phyloP scores from a whole-genome alignment of 202 grass and related monocot genomes.

The Digitaria exilis region DNA sequence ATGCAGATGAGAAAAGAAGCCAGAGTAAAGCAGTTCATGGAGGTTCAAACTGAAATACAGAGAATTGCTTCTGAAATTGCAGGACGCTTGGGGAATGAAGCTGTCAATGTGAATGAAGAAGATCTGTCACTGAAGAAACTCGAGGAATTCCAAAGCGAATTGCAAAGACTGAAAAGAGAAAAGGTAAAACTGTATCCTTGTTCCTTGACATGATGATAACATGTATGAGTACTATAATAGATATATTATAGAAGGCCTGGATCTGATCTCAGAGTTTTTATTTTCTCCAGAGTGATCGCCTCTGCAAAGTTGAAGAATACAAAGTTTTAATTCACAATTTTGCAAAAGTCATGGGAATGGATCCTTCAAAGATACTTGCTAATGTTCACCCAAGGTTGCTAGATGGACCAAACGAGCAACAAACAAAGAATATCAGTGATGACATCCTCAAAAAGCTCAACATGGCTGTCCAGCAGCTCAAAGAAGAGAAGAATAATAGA shows the following conservation, averaged over 20 bases:
- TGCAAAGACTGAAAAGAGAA: slow-evolving; percentile 80
- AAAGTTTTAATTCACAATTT: slow-evolving; percentile 72
- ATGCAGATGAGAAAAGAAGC: slow-evolving; percentile 88
- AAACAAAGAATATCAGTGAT: slow-evolving; percentile 88
- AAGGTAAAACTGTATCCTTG: slow-evolving; percentile 57
- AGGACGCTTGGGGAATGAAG: slow-evolving; percentile 47
- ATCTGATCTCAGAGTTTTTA: slow-evolving; percentile 28
- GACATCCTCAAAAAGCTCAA: slow-evolving; percentile 74
- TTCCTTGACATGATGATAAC: not conserved
- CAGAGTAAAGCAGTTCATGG: slow-evolving; percentile 78
- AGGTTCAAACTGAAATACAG: slow-evolving; percentile 82
- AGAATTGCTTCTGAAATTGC: slow-evolving; percentile 80
- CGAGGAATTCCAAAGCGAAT: slow-evolving; percentile 74
- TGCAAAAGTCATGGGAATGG: slow-evolving; percentile 80
- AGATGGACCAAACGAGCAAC: slow-evolving; percentile 55
- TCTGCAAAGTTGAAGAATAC: slow-evolving; percentile 88
- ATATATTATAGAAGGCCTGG: slow-evolving; percentile 1
- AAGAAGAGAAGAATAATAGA: slow-evolving; percentile 81
- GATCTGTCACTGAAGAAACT: slow-evolving; percentile 93
- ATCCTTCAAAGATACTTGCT: slow-evolving; percentile 67
- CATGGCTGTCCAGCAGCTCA: slow-evolving; percentile 73
- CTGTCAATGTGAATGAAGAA: slow-evolving; percentile 72
- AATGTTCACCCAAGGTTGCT: slow-evolving; percentile 82
- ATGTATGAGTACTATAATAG: not conserved
- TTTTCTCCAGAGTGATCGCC: slow-evolving; percentile 74